Evolutionary conservation across 345 rosid species (phyloP), one percentile per base, ranked within the genome.

Genomic region (Salix udensis): DNA sequence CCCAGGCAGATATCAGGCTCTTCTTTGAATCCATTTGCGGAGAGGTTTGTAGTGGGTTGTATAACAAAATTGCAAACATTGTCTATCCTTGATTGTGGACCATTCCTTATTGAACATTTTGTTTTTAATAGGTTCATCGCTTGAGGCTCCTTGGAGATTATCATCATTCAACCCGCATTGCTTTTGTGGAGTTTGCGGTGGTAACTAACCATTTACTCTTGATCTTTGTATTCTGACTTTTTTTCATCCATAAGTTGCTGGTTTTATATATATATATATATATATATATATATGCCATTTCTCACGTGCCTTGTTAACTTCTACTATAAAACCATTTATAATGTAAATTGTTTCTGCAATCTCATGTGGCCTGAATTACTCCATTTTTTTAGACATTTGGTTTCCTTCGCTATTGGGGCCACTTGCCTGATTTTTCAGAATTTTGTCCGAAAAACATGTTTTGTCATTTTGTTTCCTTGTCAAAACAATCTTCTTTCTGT

Each of bases 131-230:
- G 99, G 98, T 96, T 84, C 91, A 85, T 16, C 94, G 97, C 78
- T 81, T 96, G 88, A 92, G 99, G 95, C 90, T 91, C 9, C 89
- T 96, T 70, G 99, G 99, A 74, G 98, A 96, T 81, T 87, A 86
- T 79, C 93, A 91, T 78, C 97, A 93, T 84, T 89, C 92, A 77
- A 93, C 99, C 75, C 95, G 97, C 21, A 92, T 96, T 77, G 98
- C 97, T 75, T 96, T 96, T 85, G 97, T 96, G 67, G 99, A 96
- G 88, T 96, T 96, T 73, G 36, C 86, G 34, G 69, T 88, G 97
- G 99, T 96, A 88, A 76, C 44, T 65, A 24, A 26, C 3, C 5
- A 14, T 69, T 7, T 5, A 53, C 16, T 53, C 42, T 42, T 39
- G 28, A 70, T 52, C 44, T 55, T 58, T 58, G 12, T 19, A 1